phyloP scores from a whole-genome alignment of 768 basidiomycete species.

The Austroboletus festivus region DNA sequence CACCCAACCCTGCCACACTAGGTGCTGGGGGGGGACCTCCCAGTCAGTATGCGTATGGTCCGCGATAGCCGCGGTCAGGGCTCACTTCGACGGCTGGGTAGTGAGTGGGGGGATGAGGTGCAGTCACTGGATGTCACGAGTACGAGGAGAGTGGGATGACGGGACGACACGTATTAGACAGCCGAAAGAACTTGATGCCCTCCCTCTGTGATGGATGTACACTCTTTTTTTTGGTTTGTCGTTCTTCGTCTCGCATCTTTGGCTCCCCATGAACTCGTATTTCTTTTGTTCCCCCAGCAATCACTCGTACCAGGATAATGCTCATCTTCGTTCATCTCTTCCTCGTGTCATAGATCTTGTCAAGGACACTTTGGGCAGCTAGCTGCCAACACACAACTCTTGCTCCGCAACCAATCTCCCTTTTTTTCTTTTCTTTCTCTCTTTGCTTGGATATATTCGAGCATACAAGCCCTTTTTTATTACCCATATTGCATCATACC shows the following conservation, averaged over 20 bases:
- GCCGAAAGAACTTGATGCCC: slow-evolving; percentile 14
- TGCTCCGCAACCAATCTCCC: not conserved
- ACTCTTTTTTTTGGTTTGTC: slow-evolving; percentile 26
- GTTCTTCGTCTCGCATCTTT: slow-evolving; percentile 1
- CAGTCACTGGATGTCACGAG: slow-evolving; percentile 11
- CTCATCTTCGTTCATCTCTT: slow-evolving; percentile 19
- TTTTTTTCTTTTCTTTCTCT: not conserved
- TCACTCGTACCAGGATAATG: slow-evolving; percentile 7
- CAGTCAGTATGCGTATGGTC: slow-evolving; percentile 44
- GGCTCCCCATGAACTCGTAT: slow-evolving; percentile 8
- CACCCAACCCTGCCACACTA: slow-evolving; percentile 25
- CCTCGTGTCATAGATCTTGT: slow-evolving; percentile 21
- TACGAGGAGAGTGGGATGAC: slow-evolving; percentile 6
- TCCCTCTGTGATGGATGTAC: slow-evolving; percentile 18
- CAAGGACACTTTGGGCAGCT: slow-evolving; percentile 17
- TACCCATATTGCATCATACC: slow-evolving; percentile 23
- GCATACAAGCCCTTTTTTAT: slow-evolving; percentile 23
- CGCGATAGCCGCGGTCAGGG: slow-evolving; percentile 24
- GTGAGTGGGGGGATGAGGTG: not conserved
- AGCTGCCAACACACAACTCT: slow-evolving; percentile 17
- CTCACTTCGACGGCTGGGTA: not conserved
- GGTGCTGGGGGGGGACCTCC: slow-evolving; percentile 41
- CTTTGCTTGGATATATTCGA: slow-evolving; percentile 23
- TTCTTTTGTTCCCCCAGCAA: slow-evolving; percentile 7
- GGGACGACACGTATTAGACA: slow-evolving; percentile 13